phyloP scores from a whole-genome alignment of 345 rosid genomes.

The Eucalyptus victrix region DNA sequence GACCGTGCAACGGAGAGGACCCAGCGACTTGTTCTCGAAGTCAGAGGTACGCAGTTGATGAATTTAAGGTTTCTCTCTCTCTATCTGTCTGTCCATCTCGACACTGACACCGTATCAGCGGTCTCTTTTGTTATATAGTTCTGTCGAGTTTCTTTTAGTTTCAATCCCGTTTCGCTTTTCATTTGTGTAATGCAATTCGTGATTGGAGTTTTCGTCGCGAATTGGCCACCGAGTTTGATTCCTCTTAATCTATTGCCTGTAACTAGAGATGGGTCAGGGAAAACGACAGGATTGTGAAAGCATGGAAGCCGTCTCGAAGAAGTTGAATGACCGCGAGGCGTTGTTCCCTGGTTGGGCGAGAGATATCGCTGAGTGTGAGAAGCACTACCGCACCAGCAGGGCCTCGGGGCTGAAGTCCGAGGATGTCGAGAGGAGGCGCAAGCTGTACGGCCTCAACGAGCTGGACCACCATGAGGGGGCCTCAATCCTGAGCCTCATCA shows the following conservation, averaged over 20 bases:
- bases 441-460: constrained; percentile 42
- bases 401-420: constrained; percentile 17
- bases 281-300: constrained; percentile 15
- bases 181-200: neutral
- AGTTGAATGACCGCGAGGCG: neutral
- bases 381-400: constrained; percentile 12
- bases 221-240: neutral
- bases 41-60: neutral
- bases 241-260: neutral
- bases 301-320: neutral
- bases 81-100: neutral
- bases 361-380: constrained; percentile 36
- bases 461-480: constrained; percentile 48
- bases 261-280: constrained; percentile 40
- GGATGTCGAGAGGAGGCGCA: constrained; percentile 24
- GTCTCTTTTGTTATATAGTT: neutral
- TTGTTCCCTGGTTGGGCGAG: constrained; percentile 48
- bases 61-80: neutral
- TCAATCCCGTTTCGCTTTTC: neutral
- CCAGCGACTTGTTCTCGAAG: neutral
- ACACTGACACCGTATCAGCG: neutral
- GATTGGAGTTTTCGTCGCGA: neutral
- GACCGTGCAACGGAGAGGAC: neutral
- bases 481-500: constrained; percentile 30
- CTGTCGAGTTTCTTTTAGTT: neutral